Evolutionary conservation across 352 stramenopile genomes (phyloP), one percentile per base, ranked within the genome.

Genomic region (Globisporangium okanoganense): DNA sequence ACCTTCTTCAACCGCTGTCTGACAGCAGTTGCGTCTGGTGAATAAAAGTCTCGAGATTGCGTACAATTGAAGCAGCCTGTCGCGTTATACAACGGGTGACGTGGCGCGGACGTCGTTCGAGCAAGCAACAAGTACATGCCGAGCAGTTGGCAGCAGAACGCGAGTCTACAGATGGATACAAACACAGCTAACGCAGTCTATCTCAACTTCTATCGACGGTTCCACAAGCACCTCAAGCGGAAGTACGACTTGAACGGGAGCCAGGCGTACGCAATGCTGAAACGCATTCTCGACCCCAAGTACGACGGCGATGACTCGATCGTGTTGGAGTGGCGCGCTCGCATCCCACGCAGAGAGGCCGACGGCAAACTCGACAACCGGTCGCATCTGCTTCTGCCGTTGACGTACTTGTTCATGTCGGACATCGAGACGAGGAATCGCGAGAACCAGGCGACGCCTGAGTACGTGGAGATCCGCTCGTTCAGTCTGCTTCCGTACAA

Each of bases 401-500:
- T 64, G 35, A 58, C 62, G 20, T 59, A 50, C 24, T 0, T 1
- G 2, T 56, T 64, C 38, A 12, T 68, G 5, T 25, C n/a, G 6
- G 27, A 36, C 9, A 61, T 61, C 12, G 49, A 64, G 6, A 41
- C 57, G 49, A 40, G 38, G 55, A 63, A 66, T 38, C 36, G 10
- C 13, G n/a, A 10, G 20, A 53, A 36, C n/a, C 0, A 27, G 44
- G 20, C 22, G 29, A 57, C 20, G 10, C 47, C 44, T 14, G 52
- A 56, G 16, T 65, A 43, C 36, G 9, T 18, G 5, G 27, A 64
- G 59, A 43, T 61, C 1, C 41, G 54, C 1, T 25, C 35, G 36
- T 65, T 67, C 49, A 62, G 38, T 14, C 40, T 67, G 1, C 55
- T 71, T 14, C 59, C 65, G 14, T 56, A 20, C 31, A 71, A 68